Percentiles rank a stretch among this genome's conserved stretches.
phyloP scores from a whole-genome alignment of 164 flowering plant species.

The Platanus orientalis region DNA sequence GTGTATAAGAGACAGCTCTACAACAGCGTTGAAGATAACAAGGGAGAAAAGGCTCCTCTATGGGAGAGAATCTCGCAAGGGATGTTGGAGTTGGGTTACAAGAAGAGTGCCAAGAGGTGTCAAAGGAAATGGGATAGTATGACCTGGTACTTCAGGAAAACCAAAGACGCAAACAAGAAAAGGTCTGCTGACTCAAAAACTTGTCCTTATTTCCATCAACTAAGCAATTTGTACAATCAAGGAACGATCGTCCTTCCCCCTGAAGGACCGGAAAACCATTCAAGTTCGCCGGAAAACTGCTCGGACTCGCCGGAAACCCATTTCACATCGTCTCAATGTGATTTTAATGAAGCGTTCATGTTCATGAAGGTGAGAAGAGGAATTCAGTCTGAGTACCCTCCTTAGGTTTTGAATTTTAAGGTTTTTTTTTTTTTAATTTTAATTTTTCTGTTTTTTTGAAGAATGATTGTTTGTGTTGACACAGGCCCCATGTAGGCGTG shows the following conservation, averaged over 20 bases:
- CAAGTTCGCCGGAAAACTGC: constrained; percentile 22
- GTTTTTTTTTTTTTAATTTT: too few species aligned
- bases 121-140: constrained; percentile 90
- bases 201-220: too few species aligned
- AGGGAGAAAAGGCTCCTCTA: constrained; percentile 40
- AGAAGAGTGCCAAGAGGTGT: constrained; percentile 81
- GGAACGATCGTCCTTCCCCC: constrained; percentile 29
- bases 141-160: constrained; percentile 81
- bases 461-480: too few species aligned
- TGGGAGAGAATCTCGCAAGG: too few species aligned
- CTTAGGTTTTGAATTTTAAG: constrained; percentile 34
- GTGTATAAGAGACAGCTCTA: too few species aligned
- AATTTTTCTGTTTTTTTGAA: too few species aligned
- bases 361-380: constrained; percentile 27
- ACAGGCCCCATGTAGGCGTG: too few species aligned
- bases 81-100: too few species aligned
- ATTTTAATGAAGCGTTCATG: constrained; percentile 16
- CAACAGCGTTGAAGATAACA: constrained; percentile 19
- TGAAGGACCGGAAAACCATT: too few species aligned
- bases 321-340: constrained; percentile 7
- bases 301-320: constrained; percentile 12
- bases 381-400: constrained; percentile 19
- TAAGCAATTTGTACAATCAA: constrained; percentile 59
- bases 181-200: too few species aligned
- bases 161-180: constrained; percentile 76